Base-by-base conservation (phyloP, 768 basidiomycete genomes). In the Coprinellus micaceus region DNA sequence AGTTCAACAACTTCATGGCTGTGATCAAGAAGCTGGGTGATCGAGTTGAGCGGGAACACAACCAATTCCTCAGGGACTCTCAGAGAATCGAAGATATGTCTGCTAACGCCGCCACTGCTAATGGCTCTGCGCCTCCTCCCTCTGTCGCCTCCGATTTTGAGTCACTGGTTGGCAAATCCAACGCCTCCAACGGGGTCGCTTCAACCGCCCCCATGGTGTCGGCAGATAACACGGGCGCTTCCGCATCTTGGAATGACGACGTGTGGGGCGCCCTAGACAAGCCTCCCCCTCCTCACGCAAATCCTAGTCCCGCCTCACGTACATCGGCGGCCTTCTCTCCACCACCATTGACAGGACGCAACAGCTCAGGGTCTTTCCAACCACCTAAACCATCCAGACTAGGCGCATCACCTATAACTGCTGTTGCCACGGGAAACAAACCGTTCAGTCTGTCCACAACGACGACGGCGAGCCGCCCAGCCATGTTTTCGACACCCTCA, bases 1-100 rank as follows among this genome's bases (percentile, higher is more conserved):
- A 99, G 71, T 99, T 98, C 67, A 83, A 88, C 61, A 84, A 89
- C 5, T 98, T 98, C 71, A 98, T 98, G 93, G 70, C 71, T 9
- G 88, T 89, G 39, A 91, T 92, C 29, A 81, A 77, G 56, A 88
- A 83, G 69, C 77, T 87, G 3, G 84, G 91, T 17, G 85, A 90
- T 25, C 85, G 96, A 7, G 95, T 99, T 10, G 93, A 98, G 71
- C 82, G 82, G 62, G 97, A 98, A 68, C 97, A 98, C 61, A 77
- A 87, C 56, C 90, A 94, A 64, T 96, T 94, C 69, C 77, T 99
- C 9, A 86, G 92, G 37, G 97, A 98, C 67, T 89, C 94, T 1
- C 93, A 94, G 61, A 81, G 95, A 28, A 76, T 95, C 21, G 94
- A 97, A 65, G 91, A 94, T 66, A 85, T 79, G 25, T 88, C 84